phyloP scores from a whole-genome alignment of 2,329 filamentous ascomycete genomes.

The Aspergillus ruber region DNA sequence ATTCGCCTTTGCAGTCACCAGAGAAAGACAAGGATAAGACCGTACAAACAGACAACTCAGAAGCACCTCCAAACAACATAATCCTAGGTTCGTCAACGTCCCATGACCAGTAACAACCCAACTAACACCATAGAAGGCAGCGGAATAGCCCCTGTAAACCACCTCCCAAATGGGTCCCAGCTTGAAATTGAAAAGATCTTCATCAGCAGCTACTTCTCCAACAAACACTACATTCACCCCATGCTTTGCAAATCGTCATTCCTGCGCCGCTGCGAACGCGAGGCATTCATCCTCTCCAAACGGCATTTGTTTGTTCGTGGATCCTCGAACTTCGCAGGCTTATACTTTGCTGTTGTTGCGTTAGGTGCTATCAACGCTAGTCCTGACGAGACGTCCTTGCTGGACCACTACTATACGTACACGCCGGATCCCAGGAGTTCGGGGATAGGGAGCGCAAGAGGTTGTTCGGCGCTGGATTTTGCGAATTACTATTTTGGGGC shows the following conservation, averaged over 20 bases:
- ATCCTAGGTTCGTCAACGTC: neutral
- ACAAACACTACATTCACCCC: constrained; percentile 22
- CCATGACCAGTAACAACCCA: neutral
- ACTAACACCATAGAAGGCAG: neutral
- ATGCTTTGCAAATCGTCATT: constrained; percentile 16
- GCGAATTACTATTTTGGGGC: constrained; percentile 21
- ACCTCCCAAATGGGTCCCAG: constrained; percentile 8
- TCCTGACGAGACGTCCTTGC: constrained; percentile 13
- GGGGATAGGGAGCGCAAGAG: neutral
- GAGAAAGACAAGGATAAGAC: neutral
- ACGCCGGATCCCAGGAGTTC: neutral
- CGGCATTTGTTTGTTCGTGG: constrained; percentile 5
- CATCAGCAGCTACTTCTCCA: constrained; percentile 19
- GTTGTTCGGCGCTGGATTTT: constrained; percentile 14
- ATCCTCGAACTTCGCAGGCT: constrained; percentile 13
- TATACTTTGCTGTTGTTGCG: constrained; percentile 24
- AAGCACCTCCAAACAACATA: neutral
- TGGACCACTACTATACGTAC: constrained; percentile 15
- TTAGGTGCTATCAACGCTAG: constrained; percentile 23
- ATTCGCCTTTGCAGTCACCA: constrained; percentile 4
- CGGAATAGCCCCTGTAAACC: constrained; percentile 1
- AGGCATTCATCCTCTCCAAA: constrained; percentile 11
- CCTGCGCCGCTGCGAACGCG: constrained; percentile 15
- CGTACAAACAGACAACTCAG: neutral
- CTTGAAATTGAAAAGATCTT: constrained; percentile 23